Base-by-base conservation (phyloP, 345 rosid species). In the Bretschneidera sinensis region DNA sequence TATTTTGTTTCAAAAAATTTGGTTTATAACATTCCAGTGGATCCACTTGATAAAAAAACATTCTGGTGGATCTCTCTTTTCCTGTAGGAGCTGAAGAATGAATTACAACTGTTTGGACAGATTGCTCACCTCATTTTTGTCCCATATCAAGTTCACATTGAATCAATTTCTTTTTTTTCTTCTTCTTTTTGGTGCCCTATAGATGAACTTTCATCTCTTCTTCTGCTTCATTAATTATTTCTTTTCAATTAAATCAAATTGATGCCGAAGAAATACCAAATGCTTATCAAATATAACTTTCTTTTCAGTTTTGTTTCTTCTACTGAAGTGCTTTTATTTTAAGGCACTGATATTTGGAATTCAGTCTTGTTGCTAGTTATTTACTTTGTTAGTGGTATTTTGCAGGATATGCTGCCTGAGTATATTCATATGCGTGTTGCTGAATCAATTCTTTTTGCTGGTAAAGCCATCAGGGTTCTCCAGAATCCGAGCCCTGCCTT, bases 391-490 rank as follows among this genome's bases (percentile, higher is more conserved):
- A 39, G 57, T 70, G 48, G 59, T 68, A 54, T 60, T 70, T 78
- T 83, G 78, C 79, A 94, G 97, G 99, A 88, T 72, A 90, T 94
- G 97, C 81, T 94, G 34, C 97, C 97, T 51, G 91, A 88, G 71
- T 79, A 90, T 62, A 81, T 94, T 66, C 87, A 82, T 52, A 94
- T 90, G 92, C 86, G 81, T 65, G 85, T 90, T 56, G 97, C 95
- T 54, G 97, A 90, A 63, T 94, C 99, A 54, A 72, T 88, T 76
- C 87, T 94, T 61, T 92, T 94, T 83, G 88, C 99, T 43, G 97
- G 99, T 60, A 94, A 94, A 82, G 99, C 99, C 64, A 78, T 94
- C 72, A 84, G 95, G 77, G 87, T 94, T 71, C 91, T 94, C 48
- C 83, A 95, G 63, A 94, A 94, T 73, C 95, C 99, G 22, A 88